phyloP scores from a whole-genome alignment of 2,329 filamentous ascomycete genomes.

The Teratosphaeria nubilosa region DNA sequence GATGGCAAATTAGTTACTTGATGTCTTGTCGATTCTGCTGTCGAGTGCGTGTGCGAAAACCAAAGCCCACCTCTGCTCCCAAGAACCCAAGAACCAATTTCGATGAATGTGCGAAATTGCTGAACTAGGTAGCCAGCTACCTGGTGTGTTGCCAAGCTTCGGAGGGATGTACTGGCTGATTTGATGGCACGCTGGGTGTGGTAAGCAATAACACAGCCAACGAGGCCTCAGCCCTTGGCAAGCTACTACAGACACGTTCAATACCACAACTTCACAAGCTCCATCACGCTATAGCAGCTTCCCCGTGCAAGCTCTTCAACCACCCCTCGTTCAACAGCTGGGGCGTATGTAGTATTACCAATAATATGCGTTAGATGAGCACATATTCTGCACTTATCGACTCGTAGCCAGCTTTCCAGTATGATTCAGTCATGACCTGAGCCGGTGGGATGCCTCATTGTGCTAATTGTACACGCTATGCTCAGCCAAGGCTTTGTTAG shows the following conservation, averaged over 20 bases:
- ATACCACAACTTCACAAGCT: neutral
- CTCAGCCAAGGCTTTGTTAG: neutral
- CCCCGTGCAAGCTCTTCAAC: neutral
- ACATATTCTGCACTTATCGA: neutral
- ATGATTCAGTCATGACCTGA: neutral
- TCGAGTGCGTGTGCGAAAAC: too few species aligned
- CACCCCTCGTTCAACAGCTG: neutral
- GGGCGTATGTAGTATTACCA: neutral
- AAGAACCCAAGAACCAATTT: too few species aligned
- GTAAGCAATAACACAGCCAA: neutral
- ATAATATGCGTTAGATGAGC: neutral
- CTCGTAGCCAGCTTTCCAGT: neutral
- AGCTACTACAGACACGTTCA: neutral
- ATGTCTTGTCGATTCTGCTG: too few species aligned
- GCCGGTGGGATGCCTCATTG: neutral
- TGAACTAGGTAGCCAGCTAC: neutral
- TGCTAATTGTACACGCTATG: neutral
- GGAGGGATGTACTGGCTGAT: neutral
- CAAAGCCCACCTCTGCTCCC: too few species aligned
- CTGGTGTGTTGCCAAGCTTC: neutral
- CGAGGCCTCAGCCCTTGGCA: neutral
- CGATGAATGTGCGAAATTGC: neutral
- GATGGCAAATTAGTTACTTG: too few species aligned
- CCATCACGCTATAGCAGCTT: neutral
- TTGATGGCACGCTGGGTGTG: neutral